phyloP scores from a whole-genome alignment of 116 monocot genomes.

The Cymodocea nodosa region DNA sequence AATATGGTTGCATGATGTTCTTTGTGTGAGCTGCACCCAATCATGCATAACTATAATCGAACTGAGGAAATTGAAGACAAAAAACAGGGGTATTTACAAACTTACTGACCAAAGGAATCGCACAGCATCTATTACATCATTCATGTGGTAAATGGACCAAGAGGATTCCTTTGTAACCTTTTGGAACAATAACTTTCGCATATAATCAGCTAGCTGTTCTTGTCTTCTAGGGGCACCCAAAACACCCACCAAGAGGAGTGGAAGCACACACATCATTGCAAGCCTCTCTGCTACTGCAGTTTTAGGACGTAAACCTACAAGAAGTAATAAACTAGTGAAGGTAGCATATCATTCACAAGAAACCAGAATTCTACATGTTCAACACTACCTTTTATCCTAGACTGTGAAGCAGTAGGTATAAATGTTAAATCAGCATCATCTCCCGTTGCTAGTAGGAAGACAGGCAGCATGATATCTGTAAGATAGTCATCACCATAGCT shows the following conservation, averaged over 20 bases:
- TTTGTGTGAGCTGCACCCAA: constrained; percentile 57
- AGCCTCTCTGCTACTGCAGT: constrained; percentile 58
- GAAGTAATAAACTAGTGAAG: neutral
- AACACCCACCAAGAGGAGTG: constrained; percentile 78
- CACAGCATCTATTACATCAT: constrained; percentile 71
- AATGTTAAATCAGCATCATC: constrained; percentile 83
- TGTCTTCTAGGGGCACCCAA: constrained; percentile 46
- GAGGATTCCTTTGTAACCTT: constrained; percentile 40
- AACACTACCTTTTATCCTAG: constrained; percentile 63
- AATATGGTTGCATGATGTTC: constrained; percentile 80
- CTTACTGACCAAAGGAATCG: constrained; percentile 83
- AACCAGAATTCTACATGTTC: neutral
- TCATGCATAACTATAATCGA: neutral
- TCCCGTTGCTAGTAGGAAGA: constrained; percentile 84
- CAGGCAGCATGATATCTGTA: constrained; percentile 69
- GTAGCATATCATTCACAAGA: neutral
- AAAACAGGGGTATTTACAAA: neutral
- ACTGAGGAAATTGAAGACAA: neutral
- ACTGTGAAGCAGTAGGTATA: constrained; percentile 48
- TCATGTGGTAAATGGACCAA: constrained; percentile 31
- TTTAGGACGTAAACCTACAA: constrained; percentile 81
- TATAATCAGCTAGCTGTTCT: constrained; percentile 57
- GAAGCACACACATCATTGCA: constrained; percentile 81
- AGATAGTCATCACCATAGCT: constrained; percentile 77
- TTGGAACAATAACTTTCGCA: constrained; percentile 72